These are phyloP conservation scores for Leccinum olivaceopallidum DNA, from an alignment of 768 basidiomycete species.

Conservation along the genomic window DNA sequence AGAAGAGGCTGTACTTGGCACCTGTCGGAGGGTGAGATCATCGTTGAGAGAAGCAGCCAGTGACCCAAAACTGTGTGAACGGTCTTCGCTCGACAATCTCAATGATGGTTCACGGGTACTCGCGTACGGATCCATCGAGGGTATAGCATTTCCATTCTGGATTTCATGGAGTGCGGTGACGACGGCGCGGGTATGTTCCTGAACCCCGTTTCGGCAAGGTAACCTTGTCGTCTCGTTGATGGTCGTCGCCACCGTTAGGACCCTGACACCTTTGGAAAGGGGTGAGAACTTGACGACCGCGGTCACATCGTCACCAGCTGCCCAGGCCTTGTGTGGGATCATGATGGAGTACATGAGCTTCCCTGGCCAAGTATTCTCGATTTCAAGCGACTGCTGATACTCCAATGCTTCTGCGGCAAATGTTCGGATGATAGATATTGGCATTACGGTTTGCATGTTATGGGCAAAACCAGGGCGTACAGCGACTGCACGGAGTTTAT, in stretches of 20 bases:
- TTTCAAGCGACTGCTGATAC: conserved; percentile 94
- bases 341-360: conserved; percentile 96
- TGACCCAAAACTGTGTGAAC: conserved; percentile 17
- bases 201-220: conserved; percentile 41
- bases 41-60: conserved; percentile 7
- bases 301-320: conserved; percentile 82
- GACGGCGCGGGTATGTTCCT: conserved; percentile 51
- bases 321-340: conserved; percentile 95
- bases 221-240: conserved; percentile 77
- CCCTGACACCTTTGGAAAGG: conserved; percentile 77
- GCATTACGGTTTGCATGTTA: conserved; percentile 61
- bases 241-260: conserved; percentile 63
- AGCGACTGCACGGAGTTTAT: conserved; percentile 89
- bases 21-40: conserved; percentile 16
- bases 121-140: conserved; percentile 20
- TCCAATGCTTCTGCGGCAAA: conserved; percentile 84
- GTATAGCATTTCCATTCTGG: conserved; percentile 53
- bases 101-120: conserved; percentile 7
- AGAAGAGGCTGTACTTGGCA: conserved; percentile 17
- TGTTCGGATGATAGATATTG: conserved; percentile 70
- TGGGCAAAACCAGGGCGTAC: conserved; percentile 71
- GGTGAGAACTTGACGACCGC: conserved; percentile 87
- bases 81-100: conserved; percentile 19
- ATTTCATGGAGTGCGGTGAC: conserved; percentile 70
- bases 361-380: conserved; percentile 96